Evolutionary conservation across 139 green algal species (phyloP), one percentile per base, ranked within the genome.

Genomic region (Nannochloris sp.): DNA sequence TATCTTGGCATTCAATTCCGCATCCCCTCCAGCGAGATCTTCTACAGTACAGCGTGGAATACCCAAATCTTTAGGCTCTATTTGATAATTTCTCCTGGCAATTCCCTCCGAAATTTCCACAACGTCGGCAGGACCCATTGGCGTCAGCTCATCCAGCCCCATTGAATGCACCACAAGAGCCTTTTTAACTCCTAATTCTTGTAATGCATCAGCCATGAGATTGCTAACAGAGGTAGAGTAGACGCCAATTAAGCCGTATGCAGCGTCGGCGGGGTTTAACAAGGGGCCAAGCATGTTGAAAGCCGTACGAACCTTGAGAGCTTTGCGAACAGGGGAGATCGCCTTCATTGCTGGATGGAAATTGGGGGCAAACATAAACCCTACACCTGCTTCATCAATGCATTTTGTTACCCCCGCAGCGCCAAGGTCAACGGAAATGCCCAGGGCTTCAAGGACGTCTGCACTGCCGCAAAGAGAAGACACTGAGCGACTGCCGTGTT

Each of bases 261-360:
- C 55, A 1, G 88, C 87, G 25, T 77, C 39, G 0, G 94, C 90
- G 3, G 94, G 94, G 78, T 98, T 99, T 8, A 99, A 78, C 81
- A 99, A 86, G 9, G 94, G 94, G 2, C 94, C 94, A 47, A 99
- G 76, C 62, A 99, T 86, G 74, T 99, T 96, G 73, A 95, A 93
- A 4, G 85, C 88, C 14, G 88, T 96, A 32, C 88, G 77, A 14
- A 95, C 74, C 51, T 76, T 30, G 19, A 80, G 55, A 5, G 64
- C 64, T 27, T 62, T 70, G 4, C 62, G 46, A 44, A 66, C 29
- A 35, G 30, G 44, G 75, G 9, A 25, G 6, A 79, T 47, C 10
- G 69, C 74, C 46, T 75, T 77, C 85, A 95, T 93, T 32, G 81
- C 85, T 1, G 87, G 87, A 64, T 95, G 87, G 60, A 80, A 95